Conservation (phyloP, 306 rosid species). For the Quercus aquifolioides region DNA sequence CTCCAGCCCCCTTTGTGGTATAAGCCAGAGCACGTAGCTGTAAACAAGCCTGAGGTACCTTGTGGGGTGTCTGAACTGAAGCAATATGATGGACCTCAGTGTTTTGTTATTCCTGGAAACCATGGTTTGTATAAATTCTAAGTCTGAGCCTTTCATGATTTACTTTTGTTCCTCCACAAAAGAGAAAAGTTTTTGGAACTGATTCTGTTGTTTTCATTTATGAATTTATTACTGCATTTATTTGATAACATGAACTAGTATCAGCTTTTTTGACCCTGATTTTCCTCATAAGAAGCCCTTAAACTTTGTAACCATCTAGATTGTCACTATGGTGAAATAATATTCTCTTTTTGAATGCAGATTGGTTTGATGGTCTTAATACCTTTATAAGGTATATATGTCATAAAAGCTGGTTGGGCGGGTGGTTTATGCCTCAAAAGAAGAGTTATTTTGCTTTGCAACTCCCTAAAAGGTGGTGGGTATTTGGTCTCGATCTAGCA, state of each 20-base stretch:
- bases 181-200: neutral
- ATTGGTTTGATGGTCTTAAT: slow-evolving; percentile 98
- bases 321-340: neutral
- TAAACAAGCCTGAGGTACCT: slow-evolving; percentile 87
- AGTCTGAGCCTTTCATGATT: slow-evolving; percentile 7
- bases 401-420: slow-evolving; percentile 97
- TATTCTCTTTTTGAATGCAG: slow-evolving; percentile 42
- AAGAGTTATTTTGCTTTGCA: slow-evolving; percentile 96
- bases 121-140: slow-evolving; percentile 64
- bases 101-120: slow-evolving; percentile 94
- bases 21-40: slow-evolving; percentile 69
- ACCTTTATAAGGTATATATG: slow-evolving; percentile 95
- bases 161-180: slow-evolving; percentile 1
- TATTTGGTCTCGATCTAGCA: slow-evolving; percentile 92
- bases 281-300: neutral
- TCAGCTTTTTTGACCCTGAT: slow-evolving; percentile 2
- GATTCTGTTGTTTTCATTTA: neutral
- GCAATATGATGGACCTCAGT: slow-evolving; percentile 89
- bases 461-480: slow-evolving; percentile 97
- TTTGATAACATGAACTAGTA: neutral
- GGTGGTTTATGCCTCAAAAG: slow-evolving; percentile 98
- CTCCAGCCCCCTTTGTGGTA: slow-evolving; percentile 90
- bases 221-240: neutral
- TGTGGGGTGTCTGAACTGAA: slow-evolving; percentile 53
- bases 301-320: neutral